Evolutionary conservation across 129 eudicot genomes (phyloP), one percentile per base, ranked within the genome.

Genomic region (Cynara cardunculus): DNA sequence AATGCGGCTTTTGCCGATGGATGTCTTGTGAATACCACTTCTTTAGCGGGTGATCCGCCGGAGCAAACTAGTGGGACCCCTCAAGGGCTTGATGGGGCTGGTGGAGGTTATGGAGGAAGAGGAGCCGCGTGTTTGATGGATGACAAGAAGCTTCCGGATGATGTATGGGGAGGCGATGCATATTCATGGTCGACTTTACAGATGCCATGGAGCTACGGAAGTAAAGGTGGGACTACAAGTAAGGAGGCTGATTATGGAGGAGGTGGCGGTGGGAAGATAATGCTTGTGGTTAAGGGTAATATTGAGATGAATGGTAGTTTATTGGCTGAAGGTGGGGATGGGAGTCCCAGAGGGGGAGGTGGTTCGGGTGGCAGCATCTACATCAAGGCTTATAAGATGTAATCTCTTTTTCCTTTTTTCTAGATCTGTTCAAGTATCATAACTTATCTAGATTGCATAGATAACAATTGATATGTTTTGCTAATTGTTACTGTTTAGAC

Each of bases 151-250:
- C 79, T 85, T 30, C 96, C 96, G 11, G 98, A 92, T 26, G 98
- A 94, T 85, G 92, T 88, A 35, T 94, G 98, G 98, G 98, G 98
- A 21, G 98, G 98, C 80, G 97, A 92, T 86, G 90, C 96, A 0
- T 94, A 94, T 85, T 80, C 92, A 6, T 94, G 97, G 97, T 86
- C 93, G 14, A 65, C 72, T 14, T 74, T 94, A 85, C 73, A 76
- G 64, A 80, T 59, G 68, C 98, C 98, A 0, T 86, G 86, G 89
- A 89, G 89, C 82, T 94, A 92, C 66, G 98, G 98, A 65, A 94
- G 98, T 86, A 92, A 82, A 82, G 98, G 98, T 25, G 98, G 98
- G 84, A 86, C 96, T 1, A 88, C 96, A 1, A 92, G 97, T 72
- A 87, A 67, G 86, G 96, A 88, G 82, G 88, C 78, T 44, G 97